Conservation (phyloP, 129 eudicot genomes). For the Dittrichia graveolens region DNA sequence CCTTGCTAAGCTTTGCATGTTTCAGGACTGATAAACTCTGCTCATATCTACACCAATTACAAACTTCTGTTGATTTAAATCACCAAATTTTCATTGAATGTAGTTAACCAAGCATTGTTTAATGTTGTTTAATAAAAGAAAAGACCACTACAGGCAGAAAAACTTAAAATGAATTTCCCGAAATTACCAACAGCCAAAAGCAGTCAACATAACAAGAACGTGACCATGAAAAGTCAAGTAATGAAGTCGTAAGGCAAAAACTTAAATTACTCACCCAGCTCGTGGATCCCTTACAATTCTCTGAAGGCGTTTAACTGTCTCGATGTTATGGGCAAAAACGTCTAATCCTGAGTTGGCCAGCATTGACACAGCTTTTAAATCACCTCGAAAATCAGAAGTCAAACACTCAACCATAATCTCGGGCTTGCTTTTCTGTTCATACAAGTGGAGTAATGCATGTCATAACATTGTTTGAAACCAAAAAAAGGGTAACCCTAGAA, state of each 20-base stretch:
- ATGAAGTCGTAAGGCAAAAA: too few relatives aligned
- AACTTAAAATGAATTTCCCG: neutral
- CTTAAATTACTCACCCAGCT: conserved; percentile 92
- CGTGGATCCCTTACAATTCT: conserved; percentile 93
- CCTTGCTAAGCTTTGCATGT: conserved; percentile 79
- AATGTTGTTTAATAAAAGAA: neutral
- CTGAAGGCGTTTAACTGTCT: conserved; percentile 86
- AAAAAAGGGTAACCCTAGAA: too few relatives aligned
- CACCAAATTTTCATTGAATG: too few relatives aligned
- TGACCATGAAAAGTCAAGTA: too few relatives aligned
- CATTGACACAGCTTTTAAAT: conserved; percentile 72
- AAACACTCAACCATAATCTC: conserved; percentile 95
- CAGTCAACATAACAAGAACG: too few relatives aligned
- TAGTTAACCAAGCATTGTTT: too few relatives aligned
- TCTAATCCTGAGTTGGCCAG: conserved; percentile 89
- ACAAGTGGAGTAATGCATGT: neutral
- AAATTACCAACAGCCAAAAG: too few relatives aligned
- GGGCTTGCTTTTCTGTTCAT: conserved; percentile 74
- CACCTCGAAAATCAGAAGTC: conserved; percentile 96
- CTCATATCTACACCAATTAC: conserved; percentile 62
- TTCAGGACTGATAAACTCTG: conserved; percentile 88
- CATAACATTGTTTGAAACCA: too few relatives aligned
- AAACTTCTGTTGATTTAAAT: too few relatives aligned
- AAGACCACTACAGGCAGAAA: neutral
- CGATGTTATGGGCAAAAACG: conserved; percentile 95